Conservation (phyloP, 2,329 filamentous ascomycete genomes). For the Fusarium robinianum region DNA sequence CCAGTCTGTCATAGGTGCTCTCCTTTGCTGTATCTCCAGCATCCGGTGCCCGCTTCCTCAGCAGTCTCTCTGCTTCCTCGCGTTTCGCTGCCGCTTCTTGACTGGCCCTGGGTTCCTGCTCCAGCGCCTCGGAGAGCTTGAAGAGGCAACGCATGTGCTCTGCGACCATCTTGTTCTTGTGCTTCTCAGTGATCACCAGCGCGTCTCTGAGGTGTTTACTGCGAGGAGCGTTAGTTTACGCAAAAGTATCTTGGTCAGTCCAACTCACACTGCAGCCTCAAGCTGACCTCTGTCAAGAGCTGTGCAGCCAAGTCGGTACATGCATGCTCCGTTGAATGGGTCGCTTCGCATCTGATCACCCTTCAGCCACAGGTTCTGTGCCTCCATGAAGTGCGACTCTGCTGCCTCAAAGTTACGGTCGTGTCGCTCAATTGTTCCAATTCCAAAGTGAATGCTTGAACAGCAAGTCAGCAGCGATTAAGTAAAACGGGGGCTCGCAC, state of each 20-base stretch:
- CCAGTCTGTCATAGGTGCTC: no score
- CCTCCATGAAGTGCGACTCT: conserved; percentile 13
- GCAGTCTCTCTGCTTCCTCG: no score
- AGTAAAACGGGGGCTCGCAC: not conserved
- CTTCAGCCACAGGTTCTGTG: conserved; percentile 13
- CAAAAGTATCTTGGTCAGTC: not conserved
- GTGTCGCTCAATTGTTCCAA: conserved; percentile 6
- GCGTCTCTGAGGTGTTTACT: conserved; percentile 20
- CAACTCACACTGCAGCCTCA: conserved; percentile 14
- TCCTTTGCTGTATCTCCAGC: no score
- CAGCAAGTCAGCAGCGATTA: not conserved
- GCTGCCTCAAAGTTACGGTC: conserved; percentile 4
- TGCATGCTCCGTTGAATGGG: conserved; percentile 13
- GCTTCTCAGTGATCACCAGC: conserved; percentile 5
- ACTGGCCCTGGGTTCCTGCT: no score
- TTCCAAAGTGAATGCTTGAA: conserved; percentile 9
- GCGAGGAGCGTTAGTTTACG: not conserved
- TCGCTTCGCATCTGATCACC: conserved; percentile 4
- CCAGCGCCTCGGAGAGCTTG: conserved; percentile 16
- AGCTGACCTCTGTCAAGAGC: conserved; percentile 15
- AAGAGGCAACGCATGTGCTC: conserved; percentile 14
- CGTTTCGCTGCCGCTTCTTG: no score
- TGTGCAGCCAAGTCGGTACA: conserved; percentile 10
- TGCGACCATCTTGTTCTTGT: conserved; percentile 3
- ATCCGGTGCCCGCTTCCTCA: no score